Evolutionary conservation across 352 stramenopile genomes (phyloP), one percentile per base, ranked within the genome.

Genomic region (Phytophthora macrochlamydospora): DNA sequence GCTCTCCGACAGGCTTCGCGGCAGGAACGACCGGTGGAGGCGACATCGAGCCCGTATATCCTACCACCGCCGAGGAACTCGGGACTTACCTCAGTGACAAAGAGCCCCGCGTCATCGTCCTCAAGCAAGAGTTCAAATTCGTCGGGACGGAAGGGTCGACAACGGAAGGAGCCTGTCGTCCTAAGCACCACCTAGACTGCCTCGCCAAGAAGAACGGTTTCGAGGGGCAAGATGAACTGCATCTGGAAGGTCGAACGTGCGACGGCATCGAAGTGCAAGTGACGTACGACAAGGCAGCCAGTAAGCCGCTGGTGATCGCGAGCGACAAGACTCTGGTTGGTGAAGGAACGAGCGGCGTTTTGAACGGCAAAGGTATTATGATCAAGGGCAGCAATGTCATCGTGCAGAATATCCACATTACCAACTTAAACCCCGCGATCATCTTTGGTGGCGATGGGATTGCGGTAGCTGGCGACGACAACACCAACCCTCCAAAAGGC

Each of bases 41-140:
- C 48, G 56, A 58, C 40, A 67, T 62, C 0, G 28, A 59, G n/a
- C 65, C 69, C 3, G 71, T 83, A 24, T 81, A 79, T 44, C 79
- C 79, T 1, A 80, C 43, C 8, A 74, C 51, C 9, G 76, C 75
- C 65, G 48, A 62, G 9, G 56, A 88, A 57, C 69, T 88, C 45
- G 65, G 69, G 62, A 51, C 51, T n/a, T 80, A 68, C 49, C 63
- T 86, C 40, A 66, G 51, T 4, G 72, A 76, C 50, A 61, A 32
- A n/a, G 52, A 71, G 9, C 54, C 75, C 29, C 69, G 72, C 7
- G 76, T 89, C 3, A 83, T 89, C 60, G 56, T 84, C 12, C 63
- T 89, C 6, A 79, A 75, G 43, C 69, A 85, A 51, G 49, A 62
- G 7, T 85, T 85, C 51, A 60, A 81, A 40, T 89, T 85, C 55